Evolutionary conservation across 352 stramenopile genomes (phyloP).

Genomic region (Globisporangium splendens): DNA sequence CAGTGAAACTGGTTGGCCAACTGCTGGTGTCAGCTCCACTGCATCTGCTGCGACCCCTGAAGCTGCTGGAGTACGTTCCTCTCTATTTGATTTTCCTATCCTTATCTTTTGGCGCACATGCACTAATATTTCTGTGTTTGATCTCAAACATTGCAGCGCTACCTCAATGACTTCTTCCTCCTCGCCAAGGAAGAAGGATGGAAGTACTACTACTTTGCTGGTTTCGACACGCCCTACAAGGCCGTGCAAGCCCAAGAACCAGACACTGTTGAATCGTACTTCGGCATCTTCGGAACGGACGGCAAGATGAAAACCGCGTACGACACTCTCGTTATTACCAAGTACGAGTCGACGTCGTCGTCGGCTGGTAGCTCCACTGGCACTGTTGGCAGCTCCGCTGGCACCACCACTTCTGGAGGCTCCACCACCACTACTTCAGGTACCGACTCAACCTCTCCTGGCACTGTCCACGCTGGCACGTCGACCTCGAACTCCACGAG

Average conservation of each 20-base stretch:
- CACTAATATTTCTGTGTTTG: constrained; percentile 2
- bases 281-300: constrained; percentile 66
- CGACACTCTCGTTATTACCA: constrained; percentile 48
- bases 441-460: constrained; percentile 14
- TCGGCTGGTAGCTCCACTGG: constrained; percentile 16
- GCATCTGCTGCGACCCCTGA: constrained; percentile 54
- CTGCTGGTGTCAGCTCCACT: constrained; percentile 53
- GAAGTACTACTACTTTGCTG: constrained; percentile 89
- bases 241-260: constrained; percentile 41
- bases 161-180: constrained; percentile 77
- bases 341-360: constrained; percentile 24
- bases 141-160: constrained; percentile 24
- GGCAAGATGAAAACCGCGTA: constrained; percentile 69
- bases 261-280: constrained; percentile 67
- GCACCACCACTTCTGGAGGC: constrained; percentile 8
- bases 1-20: constrained; percentile 80
- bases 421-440: constrained; percentile 4
- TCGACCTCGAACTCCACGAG: constrained; percentile 6
- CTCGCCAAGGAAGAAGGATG: constrained; percentile 57
- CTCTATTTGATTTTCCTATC: background rate
- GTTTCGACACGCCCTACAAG: constrained; percentile 84
- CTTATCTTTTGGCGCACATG: background rate
- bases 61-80: constrained; percentile 39
- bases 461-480: constrained; percentile 15
- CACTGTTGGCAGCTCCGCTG: constrained; percentile 6